Base-by-base conservation (phyloP, 805 yeast species). In the Metschnikowia koreensis region DNA sequence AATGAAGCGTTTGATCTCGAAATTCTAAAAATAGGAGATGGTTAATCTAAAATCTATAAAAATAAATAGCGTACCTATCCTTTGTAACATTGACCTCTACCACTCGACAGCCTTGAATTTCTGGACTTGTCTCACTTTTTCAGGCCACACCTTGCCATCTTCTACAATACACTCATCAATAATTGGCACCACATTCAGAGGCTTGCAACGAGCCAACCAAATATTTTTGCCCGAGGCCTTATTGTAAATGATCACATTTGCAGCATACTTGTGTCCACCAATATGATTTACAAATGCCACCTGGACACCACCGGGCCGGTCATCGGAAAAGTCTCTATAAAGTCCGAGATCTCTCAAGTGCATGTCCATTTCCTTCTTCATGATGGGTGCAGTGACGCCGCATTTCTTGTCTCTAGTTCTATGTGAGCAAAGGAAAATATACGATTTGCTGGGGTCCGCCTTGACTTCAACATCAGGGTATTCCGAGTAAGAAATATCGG, bases 191-290 rank as follows among this genome's bases (percentile, higher is more conserved):
- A 86, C 87, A 61, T 89, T 88, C 47, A 77, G 75, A 4, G 98
- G 98, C 3, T 81, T 76, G 50, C 96, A 86, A 54, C 93, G 78
- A 0, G 96, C 99, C 64, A 89, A 73, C 97, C 97, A 91, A 29
- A 91, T 80, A 52, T 85, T 83, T 58, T 88, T 87, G 6, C 94
- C 96, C 10, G 81, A 71, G 15, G 58, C 48, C 56, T 79, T 83
- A 57, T 83, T 70, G 64, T 90, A 91, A 13, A 93, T 81, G 47
- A 90, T 77, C 3, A 89, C 87, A 66, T 93, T 93, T 2, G 97
- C 97, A 1, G 94, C 90, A 68, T 76, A 94, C 67, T 94, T 94
- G 70, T 93, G 99, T 6, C 98, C 98, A 7, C 99, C 99, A 28
- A 93, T 87, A 67, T 93, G 99, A 62, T 89, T 91, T 31, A 87